phyloP scores from a whole-genome alignment of 75 land plant species.

The Azolla pinnata region DNA sequence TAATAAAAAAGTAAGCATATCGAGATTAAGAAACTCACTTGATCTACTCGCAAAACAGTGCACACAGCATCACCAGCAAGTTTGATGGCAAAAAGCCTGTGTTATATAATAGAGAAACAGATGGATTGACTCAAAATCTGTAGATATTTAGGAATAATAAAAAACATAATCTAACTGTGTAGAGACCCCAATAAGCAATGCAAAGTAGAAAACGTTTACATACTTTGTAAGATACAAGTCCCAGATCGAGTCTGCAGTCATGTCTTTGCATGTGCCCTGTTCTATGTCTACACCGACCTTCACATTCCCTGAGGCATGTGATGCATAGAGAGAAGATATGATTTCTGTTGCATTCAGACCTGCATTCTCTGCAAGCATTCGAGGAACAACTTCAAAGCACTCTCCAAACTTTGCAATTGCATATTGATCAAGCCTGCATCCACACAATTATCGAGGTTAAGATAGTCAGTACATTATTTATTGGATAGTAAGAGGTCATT shows the following conservation, averaged over 20 bases:
- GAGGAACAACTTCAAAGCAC: constrained; percentile 93
- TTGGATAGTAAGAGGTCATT: too few relatives aligned
- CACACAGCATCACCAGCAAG: constrained; percentile 92
- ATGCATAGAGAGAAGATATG: constrained; percentile 86
- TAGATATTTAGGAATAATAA: too few relatives aligned
- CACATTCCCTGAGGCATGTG: constrained; percentile 77
- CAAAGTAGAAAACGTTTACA: constrained; percentile 2
- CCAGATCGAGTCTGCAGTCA: constrained; percentile 50
- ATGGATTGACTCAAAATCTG: too few relatives aligned
- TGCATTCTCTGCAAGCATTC: constrained; percentile 88
- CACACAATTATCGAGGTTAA: too few relatives aligned
- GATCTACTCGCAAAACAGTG: constrained; percentile 96
- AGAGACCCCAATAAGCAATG: constrained; percentile 5
- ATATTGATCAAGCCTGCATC: constrained; percentile 88
- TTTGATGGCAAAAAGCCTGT: constrained; percentile 84
- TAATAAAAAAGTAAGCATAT: background rate
- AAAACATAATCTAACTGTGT: too few relatives aligned
- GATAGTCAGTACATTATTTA: too few relatives aligned
- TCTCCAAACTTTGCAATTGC: constrained; percentile 96
- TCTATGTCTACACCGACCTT: constrained; percentile 86
- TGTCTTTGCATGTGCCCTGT: constrained; percentile 51
- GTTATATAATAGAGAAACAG: too few relatives aligned
- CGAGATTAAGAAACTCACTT: constrained; percentile 29
- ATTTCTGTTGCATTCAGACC: constrained; percentile 93
- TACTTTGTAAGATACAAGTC: constrained; percentile 87